phyloP scores from a whole-genome alignment of 495 filamentous ascomycete genomes.

The Thozetella sp. region DNA sequence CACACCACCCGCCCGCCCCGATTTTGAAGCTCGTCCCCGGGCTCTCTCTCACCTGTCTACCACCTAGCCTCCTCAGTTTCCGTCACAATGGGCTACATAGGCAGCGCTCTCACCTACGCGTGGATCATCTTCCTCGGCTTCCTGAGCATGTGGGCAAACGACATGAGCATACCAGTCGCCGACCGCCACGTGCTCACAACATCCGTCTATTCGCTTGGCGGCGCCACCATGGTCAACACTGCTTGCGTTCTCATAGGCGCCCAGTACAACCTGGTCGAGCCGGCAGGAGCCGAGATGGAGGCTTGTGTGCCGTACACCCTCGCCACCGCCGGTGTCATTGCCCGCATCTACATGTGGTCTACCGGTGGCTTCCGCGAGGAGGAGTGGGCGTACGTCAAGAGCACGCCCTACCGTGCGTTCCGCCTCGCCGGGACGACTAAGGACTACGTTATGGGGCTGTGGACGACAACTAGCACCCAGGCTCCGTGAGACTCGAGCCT shows the following conservation, averaged over 20 bases:
- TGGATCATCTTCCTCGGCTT: neutral
- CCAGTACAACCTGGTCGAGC: neutral
- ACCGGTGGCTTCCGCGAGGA: neutral
- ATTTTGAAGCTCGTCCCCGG: too few species aligned
- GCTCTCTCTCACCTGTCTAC: too few species aligned
- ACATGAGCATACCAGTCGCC: neutral
- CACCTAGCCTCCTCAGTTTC: too few species aligned
- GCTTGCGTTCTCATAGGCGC: neutral
- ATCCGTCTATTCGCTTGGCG: neutral
- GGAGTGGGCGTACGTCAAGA: neutral
- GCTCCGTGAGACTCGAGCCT: too few species aligned
- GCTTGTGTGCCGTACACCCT: neutral
- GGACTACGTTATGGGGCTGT: too few species aligned
- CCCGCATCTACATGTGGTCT: neutral
- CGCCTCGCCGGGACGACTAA: too few species aligned
- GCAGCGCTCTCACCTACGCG: neutral
- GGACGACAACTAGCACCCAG: too few species aligned
- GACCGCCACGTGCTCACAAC: neutral
- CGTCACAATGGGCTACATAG: neutral
- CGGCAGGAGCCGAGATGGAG: neutral
- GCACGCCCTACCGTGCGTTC: neutral
- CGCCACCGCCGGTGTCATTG: neutral
- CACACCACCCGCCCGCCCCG: too few species aligned
- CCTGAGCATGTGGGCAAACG: neutral
- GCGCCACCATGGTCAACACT: neutral